Evolutionary conservation across 108 stramenopile species (phyloP).

Genomic region (Cylindrotheca closterium): DNA sequence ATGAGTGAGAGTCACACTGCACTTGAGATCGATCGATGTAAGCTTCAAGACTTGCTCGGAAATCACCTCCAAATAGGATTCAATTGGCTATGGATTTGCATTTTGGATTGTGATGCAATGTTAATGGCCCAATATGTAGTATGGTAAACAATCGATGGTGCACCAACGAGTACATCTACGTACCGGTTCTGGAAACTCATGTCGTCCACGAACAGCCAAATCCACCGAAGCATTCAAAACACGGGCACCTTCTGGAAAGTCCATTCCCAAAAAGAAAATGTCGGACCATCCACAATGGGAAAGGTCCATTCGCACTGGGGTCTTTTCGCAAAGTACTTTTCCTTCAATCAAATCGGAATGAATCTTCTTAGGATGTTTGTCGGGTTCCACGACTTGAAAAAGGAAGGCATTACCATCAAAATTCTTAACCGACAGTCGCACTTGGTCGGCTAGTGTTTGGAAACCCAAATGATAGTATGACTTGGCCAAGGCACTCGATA

Average conservation of each 20-base stretch:
- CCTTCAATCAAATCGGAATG: slow-evolving; percentile 16
- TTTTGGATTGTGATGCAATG: no score
- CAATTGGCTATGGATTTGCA: slow-evolving; percentile 34
- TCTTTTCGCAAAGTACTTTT: slow-evolving; percentile 33
- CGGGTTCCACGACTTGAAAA: slow-evolving; percentile 23
- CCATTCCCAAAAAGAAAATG: slow-evolving; percentile 72
- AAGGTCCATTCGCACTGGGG: slow-evolving; percentile 70
- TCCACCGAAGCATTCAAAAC: slow-evolving; percentile 61
- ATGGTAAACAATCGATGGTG: no score
- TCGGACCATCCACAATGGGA: slow-evolving; percentile 66
- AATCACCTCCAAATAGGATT: slow-evolving; percentile 44
- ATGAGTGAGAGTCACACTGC: slow-evolving; percentile 43
- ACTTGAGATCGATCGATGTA: slow-evolving; percentile 49
- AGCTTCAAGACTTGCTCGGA: slow-evolving; percentile 31
- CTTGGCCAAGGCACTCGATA: slow-evolving; percentile 51
- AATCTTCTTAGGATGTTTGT: slow-evolving; percentile 8
- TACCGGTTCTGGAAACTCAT: slow-evolving; percentile 32
- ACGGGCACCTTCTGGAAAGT: slow-evolving; percentile 60
- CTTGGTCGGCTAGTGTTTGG: slow-evolving; percentile 59
- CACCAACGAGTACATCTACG: no score
- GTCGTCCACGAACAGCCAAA: slow-evolving; percentile 35
- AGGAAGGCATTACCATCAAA: slow-evolving; percentile 63
- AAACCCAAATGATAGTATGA: slow-evolving; percentile 55
- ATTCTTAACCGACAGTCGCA: slow-evolving; percentile 34
- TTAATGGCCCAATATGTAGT: no score